Evolutionary conservation across 1,139 yeast species (phyloP).

Genomic region (Kodamaea sp.): DNA sequence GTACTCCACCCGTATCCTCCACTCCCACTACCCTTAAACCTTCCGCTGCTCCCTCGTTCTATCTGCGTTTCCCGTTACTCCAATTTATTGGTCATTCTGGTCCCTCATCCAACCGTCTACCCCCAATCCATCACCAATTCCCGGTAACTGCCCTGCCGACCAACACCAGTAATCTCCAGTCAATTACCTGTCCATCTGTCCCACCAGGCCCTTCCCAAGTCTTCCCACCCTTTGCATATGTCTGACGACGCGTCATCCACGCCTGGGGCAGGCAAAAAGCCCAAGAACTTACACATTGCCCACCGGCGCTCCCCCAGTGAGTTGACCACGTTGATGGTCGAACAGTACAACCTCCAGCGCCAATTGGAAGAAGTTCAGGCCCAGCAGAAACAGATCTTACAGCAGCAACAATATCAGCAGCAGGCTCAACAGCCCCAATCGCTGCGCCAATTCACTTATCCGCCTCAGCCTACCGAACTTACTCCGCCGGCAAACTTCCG

Average conservation of each 20-base stretch:
- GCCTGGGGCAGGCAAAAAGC: constrained; percentile 25
- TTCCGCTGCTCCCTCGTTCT: neutral
- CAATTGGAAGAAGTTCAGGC: constrained; percentile 90
- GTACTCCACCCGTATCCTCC: too few relatives aligned
- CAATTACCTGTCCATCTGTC: neutral
- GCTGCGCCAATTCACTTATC: constrained; percentile 19
- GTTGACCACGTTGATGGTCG: constrained; percentile 90
- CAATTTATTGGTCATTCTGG: too few relatives aligned
- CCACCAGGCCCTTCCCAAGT: neutral
- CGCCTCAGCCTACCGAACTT: constrained; percentile 22
- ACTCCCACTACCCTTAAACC: too few relatives aligned
- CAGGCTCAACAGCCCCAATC: constrained; percentile 21
- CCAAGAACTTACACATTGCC: constrained; percentile 73
- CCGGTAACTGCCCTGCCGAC: neutral
- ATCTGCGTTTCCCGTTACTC: neutral
- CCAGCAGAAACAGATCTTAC: constrained; percentile 84
- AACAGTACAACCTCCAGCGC: constrained; percentile 88
- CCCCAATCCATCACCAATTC: neutral
- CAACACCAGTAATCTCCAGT: neutral
- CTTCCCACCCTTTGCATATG: too few relatives aligned
- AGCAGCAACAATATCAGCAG: constrained; percentile 55
- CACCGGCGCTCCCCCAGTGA: constrained; percentile 95
- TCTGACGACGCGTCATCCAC: constrained; percentile 16
- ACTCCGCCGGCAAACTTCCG: constrained; percentile 30
- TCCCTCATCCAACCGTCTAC: too few relatives aligned